Evolutionary conservation across 257 asterid genomes (phyloP).

Genomic region (Nicotiana attenuata): DNA sequence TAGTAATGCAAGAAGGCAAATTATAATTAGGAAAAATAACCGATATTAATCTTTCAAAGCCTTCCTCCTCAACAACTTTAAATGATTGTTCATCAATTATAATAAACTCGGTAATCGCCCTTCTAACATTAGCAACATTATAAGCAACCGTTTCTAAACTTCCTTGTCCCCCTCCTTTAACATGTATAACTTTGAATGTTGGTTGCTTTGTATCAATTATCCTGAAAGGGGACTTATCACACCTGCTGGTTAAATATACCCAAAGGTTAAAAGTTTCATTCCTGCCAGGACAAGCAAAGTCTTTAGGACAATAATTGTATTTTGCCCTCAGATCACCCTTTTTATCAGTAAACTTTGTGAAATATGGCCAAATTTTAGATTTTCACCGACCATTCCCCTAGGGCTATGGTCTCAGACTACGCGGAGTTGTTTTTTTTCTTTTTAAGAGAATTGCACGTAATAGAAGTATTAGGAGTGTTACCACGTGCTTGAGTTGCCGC

Average conservation of each 20-base stretch:
- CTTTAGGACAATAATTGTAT: neutral
- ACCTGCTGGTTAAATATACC: too few species aligned
- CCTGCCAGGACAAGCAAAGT: neutral
- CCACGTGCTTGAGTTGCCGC: neutral
- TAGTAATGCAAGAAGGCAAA: neutral
- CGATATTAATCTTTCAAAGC: too few species aligned
- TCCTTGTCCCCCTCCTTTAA: neutral
- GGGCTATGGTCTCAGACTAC: neutral
- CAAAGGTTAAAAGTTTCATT: neutral
- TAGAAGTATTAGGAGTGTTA: neutral
- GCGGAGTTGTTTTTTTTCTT: neutral
- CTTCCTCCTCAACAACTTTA: neutral
- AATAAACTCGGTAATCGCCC: neutral
- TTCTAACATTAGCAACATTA: too few species aligned
- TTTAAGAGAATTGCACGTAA: neutral
- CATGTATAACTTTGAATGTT: neutral
- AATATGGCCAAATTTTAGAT: neutral
- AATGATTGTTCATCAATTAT: neutral
- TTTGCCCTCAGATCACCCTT: neutral
- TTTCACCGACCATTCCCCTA: neutral
- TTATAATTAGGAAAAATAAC: neutral
- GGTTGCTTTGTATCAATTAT: neutral
- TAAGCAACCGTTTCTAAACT: neutral
- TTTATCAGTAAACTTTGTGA: neutral
- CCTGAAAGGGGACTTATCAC: too few species aligned